phyloP scores from a whole-genome alignment of 176 grass and related monocot genomes.

The Tillandsia fasciculata region DNA sequence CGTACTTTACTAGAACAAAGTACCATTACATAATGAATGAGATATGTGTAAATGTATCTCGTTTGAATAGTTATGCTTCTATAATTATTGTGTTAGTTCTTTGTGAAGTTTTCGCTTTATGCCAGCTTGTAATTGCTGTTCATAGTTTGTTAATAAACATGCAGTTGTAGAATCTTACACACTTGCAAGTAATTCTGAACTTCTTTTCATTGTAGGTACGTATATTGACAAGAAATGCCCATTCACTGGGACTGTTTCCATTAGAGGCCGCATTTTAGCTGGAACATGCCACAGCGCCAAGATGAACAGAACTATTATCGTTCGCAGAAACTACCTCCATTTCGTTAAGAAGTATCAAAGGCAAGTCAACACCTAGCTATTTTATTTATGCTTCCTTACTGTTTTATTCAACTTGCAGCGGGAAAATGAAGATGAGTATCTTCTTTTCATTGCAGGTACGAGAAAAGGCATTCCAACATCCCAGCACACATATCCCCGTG shows the following conservation, averaged over 20 bases:
- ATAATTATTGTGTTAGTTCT: no score
- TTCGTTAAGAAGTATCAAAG: conserved; percentile 94
- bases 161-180: background rate
- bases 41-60: no score
- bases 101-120: no score
- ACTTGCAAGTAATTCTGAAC: background rate
- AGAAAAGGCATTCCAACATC: conserved; percentile 94
- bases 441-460: conserved; percentile 38
- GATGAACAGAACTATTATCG: conserved; percentile 93
- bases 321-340: conserved; percentile 86
- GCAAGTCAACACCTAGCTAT: conserved; percentile 5
- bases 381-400: background rate
- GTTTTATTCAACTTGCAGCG: background rate
- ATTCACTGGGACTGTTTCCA: conserved; percentile 78
- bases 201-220: conserved; percentile 29
- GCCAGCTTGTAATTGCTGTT: background rate
- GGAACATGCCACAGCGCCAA: conserved; percentile 89
- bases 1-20: no score
- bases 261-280: conserved; percentile 83
- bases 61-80: no score
- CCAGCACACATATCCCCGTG: conserved; percentile 78
- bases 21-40: no score
- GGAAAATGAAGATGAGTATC: background rate
- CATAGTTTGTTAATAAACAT: background rate
- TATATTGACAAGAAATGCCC: conserved; percentile 95